Conservation (phyloP, 163 green algal genomes). For the Scenedesmus sp. region DNA sequence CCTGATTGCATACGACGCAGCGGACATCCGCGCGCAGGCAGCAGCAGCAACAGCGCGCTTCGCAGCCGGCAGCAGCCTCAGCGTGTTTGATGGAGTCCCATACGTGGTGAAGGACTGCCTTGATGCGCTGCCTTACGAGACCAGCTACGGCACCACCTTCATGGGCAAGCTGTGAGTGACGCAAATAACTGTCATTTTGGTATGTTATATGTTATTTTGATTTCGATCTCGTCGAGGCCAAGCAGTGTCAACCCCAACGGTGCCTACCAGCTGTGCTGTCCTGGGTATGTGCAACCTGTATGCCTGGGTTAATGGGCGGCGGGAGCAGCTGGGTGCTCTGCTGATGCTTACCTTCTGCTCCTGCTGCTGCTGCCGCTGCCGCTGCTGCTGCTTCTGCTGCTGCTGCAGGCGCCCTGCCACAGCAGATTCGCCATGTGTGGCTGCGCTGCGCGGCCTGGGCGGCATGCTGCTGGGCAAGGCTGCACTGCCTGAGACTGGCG, state of each 20-base stretch:
- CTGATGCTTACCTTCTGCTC: background rate
- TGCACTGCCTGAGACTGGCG: constrained; percentile 76
- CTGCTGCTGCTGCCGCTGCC: background rate
- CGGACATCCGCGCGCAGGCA: constrained; percentile 58
- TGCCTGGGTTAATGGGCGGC: background rate
- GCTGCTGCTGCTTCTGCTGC: background rate
- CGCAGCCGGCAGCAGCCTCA: constrained; percentile 55
- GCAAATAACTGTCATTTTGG: too few relatives aligned
- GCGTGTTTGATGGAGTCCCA: constrained; percentile 76
- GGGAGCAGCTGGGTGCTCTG: background rate
- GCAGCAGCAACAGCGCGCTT: constrained; percentile 62
- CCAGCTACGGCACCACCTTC: constrained; percentile 70
- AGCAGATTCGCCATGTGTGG: constrained; percentile 58
- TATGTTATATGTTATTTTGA: too few relatives aligned
- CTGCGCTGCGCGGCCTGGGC: constrained; percentile 62
- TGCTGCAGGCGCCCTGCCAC: constrained; percentile 1
- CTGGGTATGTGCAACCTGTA: background rate
- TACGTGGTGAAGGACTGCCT: constrained; percentile 77
- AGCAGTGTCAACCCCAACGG: background rate
- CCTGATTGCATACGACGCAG: constrained; percentile 52
- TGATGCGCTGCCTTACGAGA: constrained; percentile 69
- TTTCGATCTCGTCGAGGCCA: background rate
- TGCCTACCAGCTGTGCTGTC: background rate
- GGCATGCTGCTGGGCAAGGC: constrained; percentile 79
- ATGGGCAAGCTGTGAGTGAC: constrained; percentile 53